Percentiles rank a stretch among this genome's conserved stretches.
These are phyloP conservation scores for Saccharum hybrid DNA, from an alignment of 202 grass and related monocot species.

Conservation along the genomic window DNA sequence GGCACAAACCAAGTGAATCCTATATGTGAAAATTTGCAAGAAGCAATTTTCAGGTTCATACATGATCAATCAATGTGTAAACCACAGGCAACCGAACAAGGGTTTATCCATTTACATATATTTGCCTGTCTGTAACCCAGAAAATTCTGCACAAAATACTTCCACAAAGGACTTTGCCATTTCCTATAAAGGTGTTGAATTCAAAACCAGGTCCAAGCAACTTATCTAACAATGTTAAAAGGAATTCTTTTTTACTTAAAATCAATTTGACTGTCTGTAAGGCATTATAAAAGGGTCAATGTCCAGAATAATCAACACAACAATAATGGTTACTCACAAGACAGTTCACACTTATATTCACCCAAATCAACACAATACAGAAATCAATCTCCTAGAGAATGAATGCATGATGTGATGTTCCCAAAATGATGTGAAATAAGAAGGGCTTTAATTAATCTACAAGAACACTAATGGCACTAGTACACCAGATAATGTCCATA, in stretches of 20 bases:
- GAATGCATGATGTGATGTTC: not conserved
- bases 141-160: not conserved
- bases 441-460: not conserved
- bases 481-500: conserved; percentile 8
- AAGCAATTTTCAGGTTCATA: not conserved
- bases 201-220: conserved; percentile 10
- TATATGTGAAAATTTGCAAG: not conserved
- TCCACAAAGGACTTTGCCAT: not conserved
- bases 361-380: conserved; percentile 12
- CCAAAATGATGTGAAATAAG: not conserved
- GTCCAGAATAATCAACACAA: not conserved
- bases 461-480: not conserved
- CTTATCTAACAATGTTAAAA: not conserved
- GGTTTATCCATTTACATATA: not conserved
- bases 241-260: conserved; percentile 10
- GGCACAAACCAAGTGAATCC: not conserved
- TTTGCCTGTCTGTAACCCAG: not conserved
- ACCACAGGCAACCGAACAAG: not conserved
- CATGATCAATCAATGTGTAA: not conserved
- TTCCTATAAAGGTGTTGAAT: not conserved
- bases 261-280: not conserved
- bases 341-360: not conserved
- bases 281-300: not conserved
- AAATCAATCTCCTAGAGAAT: conserved; percentile 25
- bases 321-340: not conserved